These are phyloP conservation scores for Graphiopsis chlorocephala DNA, from an alignment of 2,329 filamentous ascomycete genomes.

Conservation along the genomic window DNA sequence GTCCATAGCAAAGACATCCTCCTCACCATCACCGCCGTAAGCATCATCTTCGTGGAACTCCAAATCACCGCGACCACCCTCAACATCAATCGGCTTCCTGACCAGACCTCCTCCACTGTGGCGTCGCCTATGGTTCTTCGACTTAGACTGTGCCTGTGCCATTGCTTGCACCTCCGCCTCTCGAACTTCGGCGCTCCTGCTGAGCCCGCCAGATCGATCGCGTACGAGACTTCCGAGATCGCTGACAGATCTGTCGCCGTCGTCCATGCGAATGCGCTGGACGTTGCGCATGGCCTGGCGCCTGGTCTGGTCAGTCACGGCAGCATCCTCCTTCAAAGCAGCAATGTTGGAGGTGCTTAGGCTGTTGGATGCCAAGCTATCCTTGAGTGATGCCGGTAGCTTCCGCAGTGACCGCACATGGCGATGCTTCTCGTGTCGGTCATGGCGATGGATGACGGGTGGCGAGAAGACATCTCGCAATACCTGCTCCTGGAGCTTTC, in stretches of 20 bases:
- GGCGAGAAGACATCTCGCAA: conserved; percentile 89
- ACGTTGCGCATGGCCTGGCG: conserved; percentile 44
- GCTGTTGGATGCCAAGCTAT: conserved; percentile 30
- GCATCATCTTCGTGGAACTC: conserved; percentile 89
- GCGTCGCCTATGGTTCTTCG: conserved; percentile 54
- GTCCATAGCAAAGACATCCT: conserved; percentile 69
- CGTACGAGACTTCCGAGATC: conserved; percentile 25
- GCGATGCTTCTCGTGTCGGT: conserved; percentile 66
- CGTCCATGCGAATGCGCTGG: conserved; percentile 29
- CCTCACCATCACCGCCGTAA: conserved; percentile 74
- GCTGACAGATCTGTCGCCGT: conserved; percentile 24
- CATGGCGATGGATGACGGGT: conserved; percentile 76
- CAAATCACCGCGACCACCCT: conserved; percentile 66
- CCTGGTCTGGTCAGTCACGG: conserved; percentile 35
- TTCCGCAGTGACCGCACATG: conserved; percentile 57
- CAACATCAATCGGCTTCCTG: conserved; percentile 67
- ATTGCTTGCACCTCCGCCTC: conserved; percentile 19
- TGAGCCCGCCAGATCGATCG: conserved; percentile 23
- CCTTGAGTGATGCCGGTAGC: conserved; percentile 30
- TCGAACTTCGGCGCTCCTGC: conserved; percentile 31
- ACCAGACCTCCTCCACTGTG: conserved; percentile 86
- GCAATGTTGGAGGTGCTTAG: conserved; percentile 40
- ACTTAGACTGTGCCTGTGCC: background rate
- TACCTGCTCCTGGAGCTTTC: conserved; percentile 81
- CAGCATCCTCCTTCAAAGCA: conserved; percentile 20